Percentiles rank a stretch among this genome's conserved stretches.
These are phyloP conservation scores for Apostasia shenzhenica DNA, from an alignment of 106 monocot genomes.

Conservation along the genomic window DNA sequence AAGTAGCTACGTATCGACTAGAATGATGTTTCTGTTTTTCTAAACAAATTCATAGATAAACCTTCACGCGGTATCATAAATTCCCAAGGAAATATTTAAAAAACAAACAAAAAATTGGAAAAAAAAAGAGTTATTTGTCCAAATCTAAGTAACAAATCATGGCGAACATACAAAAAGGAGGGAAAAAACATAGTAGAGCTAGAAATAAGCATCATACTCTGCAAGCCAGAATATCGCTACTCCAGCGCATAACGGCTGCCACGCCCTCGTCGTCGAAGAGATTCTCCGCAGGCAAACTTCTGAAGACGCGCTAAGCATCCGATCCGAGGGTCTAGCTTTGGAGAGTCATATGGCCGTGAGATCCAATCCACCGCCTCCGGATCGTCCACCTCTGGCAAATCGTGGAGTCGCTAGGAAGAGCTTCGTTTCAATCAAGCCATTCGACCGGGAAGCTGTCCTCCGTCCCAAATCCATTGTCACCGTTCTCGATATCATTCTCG, in stretches of 20 bases:
- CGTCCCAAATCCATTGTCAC: conserved; percentile 1
- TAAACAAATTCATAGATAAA: too few species aligned
- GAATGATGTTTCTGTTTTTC: too few species aligned
- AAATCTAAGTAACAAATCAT: background rate
- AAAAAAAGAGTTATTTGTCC: too few species aligned
- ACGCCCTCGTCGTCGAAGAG: conserved; percentile 64
- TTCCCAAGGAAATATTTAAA: too few species aligned
- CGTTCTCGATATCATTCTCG: background rate
- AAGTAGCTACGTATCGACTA: too few species aligned
- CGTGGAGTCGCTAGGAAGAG: conserved; percentile 95
- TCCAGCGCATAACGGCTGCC: conserved; percentile 55
- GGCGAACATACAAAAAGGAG: background rate
- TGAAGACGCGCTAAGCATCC: conserved; percentile 30
- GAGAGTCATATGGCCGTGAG: conserved; percentile 88
- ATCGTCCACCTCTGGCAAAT: conserved; percentile 61
- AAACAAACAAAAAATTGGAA: too few species aligned
- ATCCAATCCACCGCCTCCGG: conserved; percentile 77
- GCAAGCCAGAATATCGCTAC: conserved; percentile 40
- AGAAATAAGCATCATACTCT: conserved; percentile 32
- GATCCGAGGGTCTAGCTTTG: conserved; percentile 59
- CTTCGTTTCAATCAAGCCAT: conserved; percentile 76
- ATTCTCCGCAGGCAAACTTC: conserved; percentile 90
- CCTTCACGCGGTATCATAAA: too few species aligned
- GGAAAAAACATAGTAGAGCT: too few species aligned
- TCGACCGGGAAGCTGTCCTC: background rate